A percentile compares a stretch with the other conserved stretches of the same genome.
phyloP scores from a whole-genome alignment of 2,329 filamentous ascomycete species.

The Penicillium sp. region DNA sequence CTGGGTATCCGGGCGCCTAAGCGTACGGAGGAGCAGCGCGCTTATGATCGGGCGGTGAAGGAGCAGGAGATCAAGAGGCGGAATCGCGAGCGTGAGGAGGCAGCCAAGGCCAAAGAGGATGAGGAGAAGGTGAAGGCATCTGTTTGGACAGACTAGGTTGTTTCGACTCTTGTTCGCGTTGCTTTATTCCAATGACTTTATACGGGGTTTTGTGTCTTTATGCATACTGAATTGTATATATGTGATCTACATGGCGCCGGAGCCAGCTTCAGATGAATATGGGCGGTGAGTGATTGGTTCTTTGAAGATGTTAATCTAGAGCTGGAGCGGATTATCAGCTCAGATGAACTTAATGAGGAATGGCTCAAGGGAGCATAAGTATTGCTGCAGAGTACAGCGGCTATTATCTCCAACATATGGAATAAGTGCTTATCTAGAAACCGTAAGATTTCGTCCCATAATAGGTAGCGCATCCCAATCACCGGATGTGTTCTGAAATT shows the following conservation, averaged over 20 bases:
- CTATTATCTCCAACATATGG: background rate
- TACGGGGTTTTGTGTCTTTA: background rate
- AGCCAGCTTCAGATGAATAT: background rate
- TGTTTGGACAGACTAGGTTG: slow-evolving; percentile 71
- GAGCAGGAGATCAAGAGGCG: slow-evolving; percentile 80
- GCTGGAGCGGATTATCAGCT: background rate
- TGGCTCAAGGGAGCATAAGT: background rate
- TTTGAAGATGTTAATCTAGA: background rate
- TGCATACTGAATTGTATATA: slow-evolving; percentile 14
- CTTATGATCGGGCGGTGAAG: slow-evolving; percentile 78
- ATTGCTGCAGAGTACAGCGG: background rate
- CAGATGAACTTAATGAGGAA: background rate
- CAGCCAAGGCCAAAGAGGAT: slow-evolving; percentile 62
- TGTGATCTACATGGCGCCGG: slow-evolving; percentile 4
- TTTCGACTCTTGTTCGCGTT: background rate
- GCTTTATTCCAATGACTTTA: background rate
- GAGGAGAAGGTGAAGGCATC: slow-evolving; percentile 73
- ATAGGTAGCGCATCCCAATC: slow-evolving; percentile 5
- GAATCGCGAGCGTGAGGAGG: slow-evolving; percentile 69
- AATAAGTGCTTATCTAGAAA: background rate
- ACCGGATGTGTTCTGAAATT: slow-evolving; percentile 14
- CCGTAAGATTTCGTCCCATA: background rate
- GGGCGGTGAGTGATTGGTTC: background rate
- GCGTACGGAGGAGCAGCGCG: slow-evolving; percentile 82
- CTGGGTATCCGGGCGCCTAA: slow-evolving; percentile 78